A percentile compares a stretch with the other conserved stretches of the same genome.
Conservation (phyloP, 148 eudicot genomes). For the Rhododendron simsii region DNA sequence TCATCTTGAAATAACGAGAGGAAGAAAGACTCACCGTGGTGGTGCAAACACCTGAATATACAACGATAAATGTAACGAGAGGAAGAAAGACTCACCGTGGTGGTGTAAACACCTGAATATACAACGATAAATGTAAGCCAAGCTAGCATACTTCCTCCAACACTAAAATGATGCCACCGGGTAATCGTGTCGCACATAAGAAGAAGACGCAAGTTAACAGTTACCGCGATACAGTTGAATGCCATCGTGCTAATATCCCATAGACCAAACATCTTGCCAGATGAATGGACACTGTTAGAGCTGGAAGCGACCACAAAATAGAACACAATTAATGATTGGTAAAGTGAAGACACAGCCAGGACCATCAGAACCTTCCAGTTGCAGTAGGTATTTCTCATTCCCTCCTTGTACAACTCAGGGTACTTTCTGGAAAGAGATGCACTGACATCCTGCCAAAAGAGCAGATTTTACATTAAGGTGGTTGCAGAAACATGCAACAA, state of each 20-base stretch:
- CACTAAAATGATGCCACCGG: constrained; percentile 82
- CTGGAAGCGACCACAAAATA: constrained; percentile 62
- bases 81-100: constrained; percentile 35
- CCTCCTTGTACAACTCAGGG: constrained; percentile 88
- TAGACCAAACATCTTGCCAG: constrained; percentile 84
- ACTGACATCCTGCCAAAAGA: constrained; percentile 66
- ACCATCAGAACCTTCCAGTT: constrained; percentile 75
- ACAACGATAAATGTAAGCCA: constrained; percentile 75
- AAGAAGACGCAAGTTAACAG: constrained; percentile 84
- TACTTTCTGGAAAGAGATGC: constrained; percentile 83
- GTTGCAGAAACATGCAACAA: neutral
- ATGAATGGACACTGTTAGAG: constrained; percentile 51
- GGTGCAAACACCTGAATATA: too few relatives aligned
- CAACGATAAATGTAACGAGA: too few relatives aligned
- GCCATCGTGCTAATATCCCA: constrained; percentile 98
- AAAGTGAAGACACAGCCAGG: constrained; percentile 68
- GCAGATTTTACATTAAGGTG: too few relatives aligned
- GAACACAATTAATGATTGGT: constrained; percentile 69
- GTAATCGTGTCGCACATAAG: constrained; percentile 87
- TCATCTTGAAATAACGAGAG: too few relatives aligned
- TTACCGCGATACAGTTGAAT: constrained; percentile 75
- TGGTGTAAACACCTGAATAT: constrained; percentile 60
- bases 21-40: too few relatives aligned
- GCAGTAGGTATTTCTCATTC: constrained; percentile 66
- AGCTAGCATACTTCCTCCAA: constrained; percentile 81